A percentile compares a stretch with the other conserved stretches of the same genome.
Evolutionary conservation across 1,284 basidiomycete species (phyloP).

Genomic region (Golubevia sp.): DNA sequence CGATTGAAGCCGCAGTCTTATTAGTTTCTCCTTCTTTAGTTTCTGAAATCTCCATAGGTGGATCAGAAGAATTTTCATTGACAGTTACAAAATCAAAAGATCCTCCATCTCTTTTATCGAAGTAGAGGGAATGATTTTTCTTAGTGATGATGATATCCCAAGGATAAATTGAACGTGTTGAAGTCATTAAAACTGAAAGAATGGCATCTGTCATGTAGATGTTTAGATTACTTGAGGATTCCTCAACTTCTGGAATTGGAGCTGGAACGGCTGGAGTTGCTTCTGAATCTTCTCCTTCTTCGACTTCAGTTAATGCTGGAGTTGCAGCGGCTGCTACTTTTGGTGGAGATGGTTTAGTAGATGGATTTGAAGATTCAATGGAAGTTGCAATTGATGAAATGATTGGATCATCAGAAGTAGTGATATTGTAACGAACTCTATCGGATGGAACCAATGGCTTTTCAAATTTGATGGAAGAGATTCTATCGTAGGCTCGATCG

Average conservation of each 20-base stretch:
- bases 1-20: slow-evolving; percentile 46
- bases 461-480: slow-evolving; percentile 85
- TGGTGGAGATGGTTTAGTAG: too few relatives aligned
- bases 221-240: not conserved
- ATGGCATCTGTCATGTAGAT: slow-evolving; percentile 96
- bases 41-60: slow-evolving; percentile 82
- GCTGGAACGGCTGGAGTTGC: not conserved
- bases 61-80: slow-evolving; percentile 97
- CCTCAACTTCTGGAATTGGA: slow-evolving; percentile 77
- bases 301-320: too few relatives aligned
- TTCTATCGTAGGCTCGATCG: slow-evolving; percentile 92
- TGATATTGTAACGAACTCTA: slow-evolving; percentile 94
- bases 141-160: slow-evolving; percentile 98
- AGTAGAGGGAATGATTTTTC: slow-evolving; percentile 89
- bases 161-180: slow-evolving; percentile 91
- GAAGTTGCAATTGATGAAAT: slow-evolving; percentile 43
- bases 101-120: slow-evolving; percentile 93
- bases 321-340: too few relatives aligned
- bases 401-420: slow-evolving; percentile 90
- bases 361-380: not conserved
- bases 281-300: too few relatives aligned
- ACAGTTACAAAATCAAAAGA: slow-evolving; percentile 96
- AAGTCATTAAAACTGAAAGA: slow-evolving; percentile 93
- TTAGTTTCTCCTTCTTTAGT: slow-evolving; percentile 66
- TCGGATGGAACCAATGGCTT: slow-evolving; percentile 88